A percentile compares a stretch with the other conserved stretches of the same genome.
These are phyloP conservation scores for Nannochloropsis limnetica DNA, from an alignment of 352 stramenopile species.

Conservation along the genomic window DNA sequence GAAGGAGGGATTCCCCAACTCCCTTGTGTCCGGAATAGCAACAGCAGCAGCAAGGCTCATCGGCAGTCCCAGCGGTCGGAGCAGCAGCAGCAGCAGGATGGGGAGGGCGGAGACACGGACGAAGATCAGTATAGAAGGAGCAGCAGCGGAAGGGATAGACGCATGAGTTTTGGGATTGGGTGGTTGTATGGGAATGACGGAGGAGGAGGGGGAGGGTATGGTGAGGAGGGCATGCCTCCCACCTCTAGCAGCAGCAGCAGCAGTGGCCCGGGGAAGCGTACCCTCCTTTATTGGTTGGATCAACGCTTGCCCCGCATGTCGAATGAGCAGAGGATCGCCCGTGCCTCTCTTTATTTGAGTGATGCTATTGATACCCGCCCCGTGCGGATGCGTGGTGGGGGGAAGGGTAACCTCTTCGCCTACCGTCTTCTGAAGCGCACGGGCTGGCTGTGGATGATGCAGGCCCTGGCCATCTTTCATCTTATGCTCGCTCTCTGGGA, in stretches of 20 bases:
- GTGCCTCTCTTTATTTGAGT: neutral
- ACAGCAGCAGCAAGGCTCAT: neutral
- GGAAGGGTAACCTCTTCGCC: slow-evolving; percentile 8
- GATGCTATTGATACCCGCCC: neutral
- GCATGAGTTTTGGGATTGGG: neutral
- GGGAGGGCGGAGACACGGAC: neutral
- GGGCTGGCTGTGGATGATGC: slow-evolving; percentile 28
- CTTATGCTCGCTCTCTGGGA: slow-evolving; percentile 5
- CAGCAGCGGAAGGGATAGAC: neutral
- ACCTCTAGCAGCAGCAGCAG: neutral
- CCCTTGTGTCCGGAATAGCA: neutral
- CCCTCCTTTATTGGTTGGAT: slow-evolving; percentile 16
- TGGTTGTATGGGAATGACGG: neutral
- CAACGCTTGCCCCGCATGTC: neutral
- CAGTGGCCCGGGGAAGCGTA: neutral
- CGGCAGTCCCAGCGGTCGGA: neutral
- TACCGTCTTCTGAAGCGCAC: neutral
- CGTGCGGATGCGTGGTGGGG: neutral
- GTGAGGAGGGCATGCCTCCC: neutral
- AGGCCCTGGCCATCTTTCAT: neutral
- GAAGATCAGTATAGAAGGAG: neutral
- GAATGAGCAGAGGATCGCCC: neutral
- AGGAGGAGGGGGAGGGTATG: neutral
- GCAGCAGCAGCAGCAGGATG: neutral
- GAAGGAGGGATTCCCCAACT: slow-evolving; percentile 1